Evolutionary conservation across 352 stramenopile species (phyloP).

Genomic region (Globisporangium irregulare): DNA sequence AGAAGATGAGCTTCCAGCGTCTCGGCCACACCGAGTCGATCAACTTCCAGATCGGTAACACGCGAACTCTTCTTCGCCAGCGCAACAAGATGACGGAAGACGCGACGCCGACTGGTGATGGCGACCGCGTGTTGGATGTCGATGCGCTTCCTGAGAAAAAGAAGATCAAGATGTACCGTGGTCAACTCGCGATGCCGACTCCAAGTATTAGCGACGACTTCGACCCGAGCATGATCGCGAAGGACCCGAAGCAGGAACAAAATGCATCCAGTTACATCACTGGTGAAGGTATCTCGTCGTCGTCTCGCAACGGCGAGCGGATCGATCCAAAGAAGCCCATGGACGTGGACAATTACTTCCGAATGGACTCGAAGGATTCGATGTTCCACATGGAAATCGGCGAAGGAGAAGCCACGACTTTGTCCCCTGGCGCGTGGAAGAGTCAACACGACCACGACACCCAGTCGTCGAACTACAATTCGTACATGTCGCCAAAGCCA

Average conservation of each 20-base stretch:
- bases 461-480: constrained; percentile 36
- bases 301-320: constrained; percentile 27
- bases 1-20: constrained; percentile 58
- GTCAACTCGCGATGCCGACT: constrained; percentile 37
- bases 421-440: constrained; percentile 9
- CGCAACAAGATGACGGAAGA: constrained; percentile 77
- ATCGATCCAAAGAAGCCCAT: constrained; percentile 23
- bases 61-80: constrained; percentile 76
- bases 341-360: constrained; percentile 44
- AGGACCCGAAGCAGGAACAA: constrained; percentile 10
- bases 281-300: constrained; percentile 32
- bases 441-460: constrained; percentile 27
- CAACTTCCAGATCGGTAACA: constrained; percentile 87
- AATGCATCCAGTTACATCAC: constrained; percentile 28
- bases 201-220: constrained; percentile 36
- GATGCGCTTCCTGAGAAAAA: constrained; percentile 80
- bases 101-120: constrained; percentile 29
- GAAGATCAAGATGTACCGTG: constrained; percentile 53
- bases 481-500: constrained; percentile 57
- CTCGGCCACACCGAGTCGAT: constrained; percentile 70
- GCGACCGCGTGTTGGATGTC: constrained; percentile 39
- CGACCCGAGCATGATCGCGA: constrained; percentile 12
- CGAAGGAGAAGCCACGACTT: constrained; percentile 19
- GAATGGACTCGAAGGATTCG: constrained; percentile 57
- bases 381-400: constrained; percentile 37